These are phyloP conservation scores for Petunia hybrid DNA, from an alignment of 305 asterid species.

Conservation along the genomic window DNA sequence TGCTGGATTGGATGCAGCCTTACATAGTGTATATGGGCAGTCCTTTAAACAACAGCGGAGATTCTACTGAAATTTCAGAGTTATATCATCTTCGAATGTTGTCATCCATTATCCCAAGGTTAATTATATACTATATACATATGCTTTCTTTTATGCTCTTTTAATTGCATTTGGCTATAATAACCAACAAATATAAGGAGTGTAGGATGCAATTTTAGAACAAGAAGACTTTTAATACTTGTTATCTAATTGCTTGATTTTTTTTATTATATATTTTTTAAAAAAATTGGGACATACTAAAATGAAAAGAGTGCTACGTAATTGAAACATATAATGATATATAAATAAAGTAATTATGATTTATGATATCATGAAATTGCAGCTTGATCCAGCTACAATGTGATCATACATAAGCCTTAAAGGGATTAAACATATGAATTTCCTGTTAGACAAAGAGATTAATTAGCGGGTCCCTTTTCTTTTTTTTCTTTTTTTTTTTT, in stretches of 20 bases:
- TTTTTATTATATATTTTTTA: background rate
- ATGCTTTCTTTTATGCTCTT: background rate
- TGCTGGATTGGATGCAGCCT: slow-evolving; percentile 53
- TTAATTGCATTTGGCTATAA: background rate
- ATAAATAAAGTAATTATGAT: too few relatives aligned
- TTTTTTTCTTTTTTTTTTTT: too few relatives aligned
- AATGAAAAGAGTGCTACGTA: too few relatives aligned
- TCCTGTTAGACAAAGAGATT: too few relatives aligned
- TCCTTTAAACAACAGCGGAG: slow-evolving; percentile 42
- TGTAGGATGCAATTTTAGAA: background rate
- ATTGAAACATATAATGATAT: too few relatives aligned
- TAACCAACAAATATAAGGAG: background rate
- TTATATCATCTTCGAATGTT: slow-evolving; percentile 52
- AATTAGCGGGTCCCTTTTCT: too few relatives aligned
- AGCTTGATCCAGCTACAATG: too few relatives aligned
- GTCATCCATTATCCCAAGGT: slow-evolving; percentile 70
- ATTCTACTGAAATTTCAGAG: slow-evolving; percentile 36
- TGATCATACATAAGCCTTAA: too few relatives aligned
- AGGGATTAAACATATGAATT: too few relatives aligned
- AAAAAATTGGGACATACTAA: too few relatives aligned
- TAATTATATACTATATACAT: background rate
- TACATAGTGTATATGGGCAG: slow-evolving; percentile 82
- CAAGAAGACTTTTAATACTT: background rate
- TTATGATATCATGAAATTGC: too few relatives aligned
- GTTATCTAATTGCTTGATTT: background rate